phyloP scores from a whole-genome alignment of 768 basidiomycete genomes.

The Hygrocybe punicea region DNA sequence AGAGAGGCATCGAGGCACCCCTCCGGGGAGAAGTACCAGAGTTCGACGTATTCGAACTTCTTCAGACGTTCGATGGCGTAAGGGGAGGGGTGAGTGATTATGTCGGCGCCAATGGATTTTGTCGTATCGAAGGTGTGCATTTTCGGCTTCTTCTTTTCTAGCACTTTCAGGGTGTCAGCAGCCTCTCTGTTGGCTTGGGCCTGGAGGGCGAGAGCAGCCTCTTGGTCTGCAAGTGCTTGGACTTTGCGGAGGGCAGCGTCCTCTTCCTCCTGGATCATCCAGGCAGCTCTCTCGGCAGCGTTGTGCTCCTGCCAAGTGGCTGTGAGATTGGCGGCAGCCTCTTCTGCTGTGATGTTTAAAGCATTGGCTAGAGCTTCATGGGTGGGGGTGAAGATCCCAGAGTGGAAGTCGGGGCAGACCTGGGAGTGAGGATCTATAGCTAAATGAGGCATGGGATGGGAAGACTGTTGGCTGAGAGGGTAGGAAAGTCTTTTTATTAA shows the following conservation, averaged over 20 bases:
- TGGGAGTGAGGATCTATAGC: neutral
- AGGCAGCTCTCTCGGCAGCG: neutral
- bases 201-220: neutral
- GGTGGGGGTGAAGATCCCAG: neutral
- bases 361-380: neutral
- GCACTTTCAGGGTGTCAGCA: neutral
- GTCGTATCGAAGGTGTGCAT: neutral
- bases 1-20: neutral
- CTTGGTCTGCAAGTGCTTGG: neutral
- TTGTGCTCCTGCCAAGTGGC: neutral
- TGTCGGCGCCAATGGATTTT: neutral
- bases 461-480: neutral
- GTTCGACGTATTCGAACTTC: slow-evolving; percentile 4
- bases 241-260: too few species aligned
- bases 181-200: neutral
- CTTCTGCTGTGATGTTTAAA: neutral
- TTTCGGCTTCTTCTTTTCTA: neutral
- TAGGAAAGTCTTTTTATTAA: too few species aligned
- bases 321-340: neutral
- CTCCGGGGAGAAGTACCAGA: slow-evolving; percentile 7
- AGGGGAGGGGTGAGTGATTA: slow-evolving; percentile 6
- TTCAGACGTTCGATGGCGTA: slow-evolving; percentile 6
- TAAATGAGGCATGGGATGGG: neutral
- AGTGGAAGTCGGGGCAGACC: neutral
- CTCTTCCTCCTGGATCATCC: neutral